A percentile compares a stretch with the other conserved stretches of the same genome.
Evolutionary conservation across 495 filamentous ascomycete species (phyloP).

Genomic region (Parmelia sp.): DNA sequence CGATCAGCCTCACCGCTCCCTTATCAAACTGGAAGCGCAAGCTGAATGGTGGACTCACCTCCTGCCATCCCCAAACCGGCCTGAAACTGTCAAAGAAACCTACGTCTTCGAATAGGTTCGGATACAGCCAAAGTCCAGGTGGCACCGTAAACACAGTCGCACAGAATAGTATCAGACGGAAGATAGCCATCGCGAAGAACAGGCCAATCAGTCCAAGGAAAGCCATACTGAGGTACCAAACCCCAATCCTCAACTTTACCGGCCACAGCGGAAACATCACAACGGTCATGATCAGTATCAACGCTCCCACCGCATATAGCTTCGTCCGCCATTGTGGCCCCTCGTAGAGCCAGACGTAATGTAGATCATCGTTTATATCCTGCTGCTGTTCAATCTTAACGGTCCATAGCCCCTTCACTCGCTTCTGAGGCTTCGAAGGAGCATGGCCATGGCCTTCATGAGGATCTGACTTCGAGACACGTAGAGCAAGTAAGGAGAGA

Average conservation of each 20-base stretch:
- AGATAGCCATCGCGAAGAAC: slow-evolving; percentile 97
- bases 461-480: slow-evolving; percentile 78
- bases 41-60: slow-evolving; percentile 51
- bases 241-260: slow-evolving; percentile 78
- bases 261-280: slow-evolving; percentile 98
- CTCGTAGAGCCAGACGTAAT: slow-evolving; percentile 97
- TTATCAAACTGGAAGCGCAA: not conserved
- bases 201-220: slow-evolving; percentile 86
- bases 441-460: slow-evolving; percentile 65
- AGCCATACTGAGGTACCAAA: slow-evolving; percentile 96
- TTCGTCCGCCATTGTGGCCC: slow-evolving; percentile 90
- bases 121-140: slow-evolving; percentile 94
- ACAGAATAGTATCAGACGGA: slow-evolving; percentile 91
- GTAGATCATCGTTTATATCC: slow-evolving; percentile 79
- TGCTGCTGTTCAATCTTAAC: slow-evolving; percentile 96
- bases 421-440: slow-evolving; percentile 64
- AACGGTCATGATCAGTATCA: slow-evolving; percentile 73
- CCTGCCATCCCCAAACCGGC: slow-evolving; percentile 97
- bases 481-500: slow-evolving; percentile 87
- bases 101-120: slow-evolving; percentile 97
- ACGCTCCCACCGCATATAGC: slow-evolving; percentile 75
- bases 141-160: slow-evolving; percentile 78
- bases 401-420: slow-evolving; percentile 92
- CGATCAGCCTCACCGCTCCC: not conserved
- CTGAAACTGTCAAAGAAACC: slow-evolving; percentile 97